Evolutionary conservation across 2,329 filamentous ascomycete species (phyloP).

Genomic region (Pseudopithomyces maydicus): DNA sequence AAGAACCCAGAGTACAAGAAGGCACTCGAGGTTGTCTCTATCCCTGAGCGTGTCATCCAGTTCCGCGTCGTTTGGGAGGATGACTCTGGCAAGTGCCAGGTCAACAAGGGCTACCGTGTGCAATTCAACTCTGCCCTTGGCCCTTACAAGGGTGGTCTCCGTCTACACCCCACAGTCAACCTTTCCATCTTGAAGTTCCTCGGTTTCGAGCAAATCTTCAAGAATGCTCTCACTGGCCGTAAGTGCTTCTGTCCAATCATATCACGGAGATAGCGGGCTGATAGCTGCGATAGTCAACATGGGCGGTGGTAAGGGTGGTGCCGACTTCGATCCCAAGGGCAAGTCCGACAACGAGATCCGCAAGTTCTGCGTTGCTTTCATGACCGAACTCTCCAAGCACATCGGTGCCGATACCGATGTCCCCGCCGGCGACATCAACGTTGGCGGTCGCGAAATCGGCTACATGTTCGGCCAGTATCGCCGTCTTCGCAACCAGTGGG

Average conservation of each 20-base stretch:
- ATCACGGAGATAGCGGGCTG: conserved; percentile 5
- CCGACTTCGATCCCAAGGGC: conserved; percentile 99
- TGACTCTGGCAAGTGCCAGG: conserved; percentile 84
- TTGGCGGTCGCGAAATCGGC: conserved; percentile 88
- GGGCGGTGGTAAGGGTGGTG: conserved; percentile 96
- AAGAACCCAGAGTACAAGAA: conserved; percentile 94
- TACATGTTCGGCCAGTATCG: conserved; percentile 96
- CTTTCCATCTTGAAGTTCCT: conserved; percentile 87
- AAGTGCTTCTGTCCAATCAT: conserved; percentile 48
- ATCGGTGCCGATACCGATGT: conserved; percentile 94
- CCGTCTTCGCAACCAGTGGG: conserved; percentile 85
- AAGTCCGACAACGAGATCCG: conserved; percentile 98
- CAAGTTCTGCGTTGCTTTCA: conserved; percentile 94
- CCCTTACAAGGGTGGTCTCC: conserved; percentile 96
- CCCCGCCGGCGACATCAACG: conserved; percentile 95
- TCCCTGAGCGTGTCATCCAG: conserved; percentile 95
- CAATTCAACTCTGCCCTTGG: conserved; percentile 98
- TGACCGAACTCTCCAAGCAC: conserved; percentile 93
- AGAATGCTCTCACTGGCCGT: conserved; percentile 97
- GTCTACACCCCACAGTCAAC: conserved; percentile 90
- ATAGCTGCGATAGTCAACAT: conserved; percentile 69
- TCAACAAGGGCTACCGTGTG: conserved; percentile 94
- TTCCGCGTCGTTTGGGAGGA: conserved; percentile 98
- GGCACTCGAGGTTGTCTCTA: conserved; percentile 82
- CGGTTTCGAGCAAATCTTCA: conserved; percentile 99